Evolutionary conservation across 345 rosid genomes (phyloP), one percentile per base, ranked within the genome.

Genomic region (Syzygium jambos): DNA sequence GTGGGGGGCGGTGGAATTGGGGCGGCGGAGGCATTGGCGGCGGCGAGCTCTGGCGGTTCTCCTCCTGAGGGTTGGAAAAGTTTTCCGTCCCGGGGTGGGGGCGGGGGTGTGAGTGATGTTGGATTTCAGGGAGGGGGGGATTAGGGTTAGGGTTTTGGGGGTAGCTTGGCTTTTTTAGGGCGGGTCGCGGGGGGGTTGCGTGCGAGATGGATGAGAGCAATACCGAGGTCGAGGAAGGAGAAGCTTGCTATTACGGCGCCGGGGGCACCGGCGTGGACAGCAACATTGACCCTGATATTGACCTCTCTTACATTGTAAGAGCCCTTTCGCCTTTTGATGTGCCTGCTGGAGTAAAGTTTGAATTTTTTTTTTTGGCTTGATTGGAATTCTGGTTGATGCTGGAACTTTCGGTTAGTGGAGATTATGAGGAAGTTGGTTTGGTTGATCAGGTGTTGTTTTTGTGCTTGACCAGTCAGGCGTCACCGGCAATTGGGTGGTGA

Each of bases 301-400:
- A 90, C 90, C 91, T 95, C 89, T 94, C 97, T 84, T 95, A 95
- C 94, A 91, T 95, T 90, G 98, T 96, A 92, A 94, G 98, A 85
- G 86, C 89, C 91, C 63, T 19, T 88, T 84, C 46, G 82, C 59
- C 17, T 68, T 85, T 49, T 85, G 87, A 85, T 84, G 46, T 22
- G 41, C 51, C 83, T 86, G 85, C 57, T 90, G 11, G n/a, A 16
- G 41, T 87, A 59, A 88, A 43, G 84, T 86, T 82, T 55, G 63
- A 57, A 5, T 43, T 43, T 43, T 43, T 43, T 43, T 43, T 80
- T 85, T 86, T 88, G 86, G 43, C 61, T 53, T 41, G 51, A 51
- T 51, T n/a, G 86, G 84, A 54, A 55, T 30, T 65, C 38, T 78
- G 89, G 78, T 51, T 82, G 25, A 73, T 52, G 30, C 49, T 85